These are phyloP conservation scores for Cocos nucifera DNA, from an alignment of 176 grass and related monocot species.

Conservation along the genomic window DNA sequence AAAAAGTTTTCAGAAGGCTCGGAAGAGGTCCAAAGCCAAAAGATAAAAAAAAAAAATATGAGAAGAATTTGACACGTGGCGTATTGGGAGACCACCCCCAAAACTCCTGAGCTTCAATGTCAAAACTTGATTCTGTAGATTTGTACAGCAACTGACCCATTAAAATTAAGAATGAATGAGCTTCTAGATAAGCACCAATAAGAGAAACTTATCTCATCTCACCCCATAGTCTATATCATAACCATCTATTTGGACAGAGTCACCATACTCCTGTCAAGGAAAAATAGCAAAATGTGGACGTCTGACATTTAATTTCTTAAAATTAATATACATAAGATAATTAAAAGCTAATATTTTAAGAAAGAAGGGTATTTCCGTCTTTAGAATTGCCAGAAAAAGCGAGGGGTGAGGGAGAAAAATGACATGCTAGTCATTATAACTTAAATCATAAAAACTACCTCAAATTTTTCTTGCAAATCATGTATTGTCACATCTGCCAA, in stretches of 20 bases:
- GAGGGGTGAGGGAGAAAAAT: too few species aligned
- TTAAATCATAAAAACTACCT: slow-evolving; percentile 31
- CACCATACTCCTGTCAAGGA: slow-evolving; percentile 62
- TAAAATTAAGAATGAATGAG: slow-evolving; percentile 1
- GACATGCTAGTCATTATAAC: neutral
- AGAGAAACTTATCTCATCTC: slow-evolving; percentile 19
- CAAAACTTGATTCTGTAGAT: slow-evolving; percentile 77
- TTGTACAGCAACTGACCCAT: neutral
- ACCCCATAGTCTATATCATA: slow-evolving; percentile 86
- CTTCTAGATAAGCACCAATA: too few species aligned
- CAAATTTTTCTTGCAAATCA: slow-evolving; percentile 60
- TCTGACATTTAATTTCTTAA: too few species aligned
- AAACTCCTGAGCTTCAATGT: slow-evolving; percentile 63
- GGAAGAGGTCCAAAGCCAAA: too few species aligned
- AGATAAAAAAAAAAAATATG: too few species aligned
- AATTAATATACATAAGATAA: too few species aligned
- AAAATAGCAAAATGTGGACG: neutral
- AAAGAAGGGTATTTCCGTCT: slow-evolving; percentile 2
- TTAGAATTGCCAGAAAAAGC: too few species aligned
- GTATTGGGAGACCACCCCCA: too few species aligned
- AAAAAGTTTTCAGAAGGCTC: too few species aligned
- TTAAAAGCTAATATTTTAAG: too few species aligned
- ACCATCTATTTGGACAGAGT: slow-evolving; percentile 63
- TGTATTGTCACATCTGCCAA: slow-evolving; percentile 73
- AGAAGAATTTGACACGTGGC: too few species aligned